Percentiles rank a stretch among this genome's conserved stretches.
These are phyloP conservation scores for Microthyrium microscopicum DNA, from an alignment of 2,329 filamentous ascomycete genomes.

Conservation along the genomic window DNA sequence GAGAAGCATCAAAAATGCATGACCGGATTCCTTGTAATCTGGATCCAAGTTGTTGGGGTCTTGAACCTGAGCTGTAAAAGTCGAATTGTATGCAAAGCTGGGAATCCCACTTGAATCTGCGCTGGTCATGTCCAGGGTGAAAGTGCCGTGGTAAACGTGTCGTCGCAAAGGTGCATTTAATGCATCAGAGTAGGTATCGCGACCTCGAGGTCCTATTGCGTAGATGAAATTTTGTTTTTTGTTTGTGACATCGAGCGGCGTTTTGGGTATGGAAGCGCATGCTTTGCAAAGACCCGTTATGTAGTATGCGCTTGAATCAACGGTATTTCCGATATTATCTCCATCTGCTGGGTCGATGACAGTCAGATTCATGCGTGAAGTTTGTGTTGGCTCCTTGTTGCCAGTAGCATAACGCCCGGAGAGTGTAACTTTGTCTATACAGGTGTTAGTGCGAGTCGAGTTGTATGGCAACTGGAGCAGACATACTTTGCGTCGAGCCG, in stretches of 20 bases:
- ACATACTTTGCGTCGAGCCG: slow-evolving; percentile 25
- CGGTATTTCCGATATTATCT: slow-evolving; percentile 21
- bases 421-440: slow-evolving; percentile 32
- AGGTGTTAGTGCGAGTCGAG: background rate
- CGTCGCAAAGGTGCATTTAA: slow-evolving; percentile 30
- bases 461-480: background rate
- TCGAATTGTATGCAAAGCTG: slow-evolving; percentile 11
- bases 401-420: slow-evolving; percentile 36
- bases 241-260: slow-evolving; percentile 38
- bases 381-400: slow-evolving; percentile 36
- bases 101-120: slow-evolving; percentile 21
- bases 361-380: slow-evolving; percentile 26
- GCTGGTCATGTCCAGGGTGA: slow-evolving; percentile 36
- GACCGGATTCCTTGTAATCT: slow-evolving; percentile 15
- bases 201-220: slow-evolving; percentile 35
- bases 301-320: slow-evolving; percentile 26
- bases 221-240: slow-evolving; percentile 36
- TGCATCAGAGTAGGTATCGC: slow-evolving; percentile 26
- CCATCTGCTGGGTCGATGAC: slow-evolving; percentile 11
- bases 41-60: slow-evolving; percentile 12
- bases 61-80: slow-evolving; percentile 8
- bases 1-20: slow-evolving; percentile 36
- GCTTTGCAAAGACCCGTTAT: slow-evolving; percentile 37
- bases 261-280: slow-evolving; percentile 15
- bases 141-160: slow-evolving; percentile 37